Evolutionary conservation across 768 basidiomycete species (phyloP).

Genomic region (Nidularia pulvinata): DNA sequence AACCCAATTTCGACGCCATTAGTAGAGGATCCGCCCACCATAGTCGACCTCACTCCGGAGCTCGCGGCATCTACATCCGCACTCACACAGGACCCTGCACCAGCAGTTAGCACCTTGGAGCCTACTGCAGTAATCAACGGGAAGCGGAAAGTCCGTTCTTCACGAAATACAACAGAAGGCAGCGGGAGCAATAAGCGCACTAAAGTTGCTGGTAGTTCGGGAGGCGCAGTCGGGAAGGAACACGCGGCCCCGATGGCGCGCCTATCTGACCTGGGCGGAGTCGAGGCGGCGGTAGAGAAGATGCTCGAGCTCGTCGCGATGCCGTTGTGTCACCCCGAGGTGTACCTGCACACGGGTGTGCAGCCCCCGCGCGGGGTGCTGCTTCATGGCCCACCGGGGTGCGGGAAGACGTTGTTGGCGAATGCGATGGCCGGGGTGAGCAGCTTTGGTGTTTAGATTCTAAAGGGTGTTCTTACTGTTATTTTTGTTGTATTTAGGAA

Average conservation of each 20-base stretch:
- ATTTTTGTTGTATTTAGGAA: slow-evolving; percentile 52
- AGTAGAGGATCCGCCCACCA: slow-evolving; percentile 15
- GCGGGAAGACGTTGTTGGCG: slow-evolving; percentile 94
- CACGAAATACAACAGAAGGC: slow-evolving; percentile 44
- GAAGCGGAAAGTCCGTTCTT: slow-evolving; percentile 66
- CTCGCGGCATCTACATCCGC: slow-evolving; percentile 17
- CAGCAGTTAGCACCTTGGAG: not conserved
- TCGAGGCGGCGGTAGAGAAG: slow-evolving; percentile 85
- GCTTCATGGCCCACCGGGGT: slow-evolving; percentile 94
- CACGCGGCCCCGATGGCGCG: slow-evolving; percentile 73
- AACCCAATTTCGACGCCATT: slow-evolving; percentile 8
- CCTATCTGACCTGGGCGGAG: slow-evolving; percentile 86
- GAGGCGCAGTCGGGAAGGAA: slow-evolving; percentile 51
- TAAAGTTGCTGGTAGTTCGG: slow-evolving; percentile 33
- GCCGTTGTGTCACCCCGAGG: slow-evolving; percentile 93
- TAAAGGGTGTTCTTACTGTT: not conserved
- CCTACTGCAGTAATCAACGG: slow-evolving; percentile 19
- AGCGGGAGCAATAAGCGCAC: slow-evolving; percentile 58
- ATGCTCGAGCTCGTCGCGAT: slow-evolving; percentile 96
- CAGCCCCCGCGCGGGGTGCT: slow-evolving; percentile 92
- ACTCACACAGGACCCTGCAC: not conserved
- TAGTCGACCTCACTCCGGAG: slow-evolving; percentile 7
- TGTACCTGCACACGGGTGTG: slow-evolving; percentile 92
- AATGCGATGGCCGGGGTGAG: slow-evolving; percentile 92
- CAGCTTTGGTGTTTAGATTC: too few relatives aligned